phyloP scores from a whole-genome alignment of 352 stramenopile genomes.

The Halophytophthora batemanensis region DNA sequence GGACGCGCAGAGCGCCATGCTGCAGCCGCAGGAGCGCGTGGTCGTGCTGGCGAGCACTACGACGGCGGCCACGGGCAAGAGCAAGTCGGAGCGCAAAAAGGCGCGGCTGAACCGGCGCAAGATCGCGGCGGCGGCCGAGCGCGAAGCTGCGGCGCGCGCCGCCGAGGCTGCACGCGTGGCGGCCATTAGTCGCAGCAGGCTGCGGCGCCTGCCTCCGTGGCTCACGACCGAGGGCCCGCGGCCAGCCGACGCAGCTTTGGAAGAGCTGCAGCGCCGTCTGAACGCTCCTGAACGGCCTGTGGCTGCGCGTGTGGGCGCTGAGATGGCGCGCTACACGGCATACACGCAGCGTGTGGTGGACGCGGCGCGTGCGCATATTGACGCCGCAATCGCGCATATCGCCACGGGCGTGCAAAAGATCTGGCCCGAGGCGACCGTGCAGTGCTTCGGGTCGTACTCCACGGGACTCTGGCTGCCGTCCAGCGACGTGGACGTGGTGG shows the following conservation, averaged over 20 bases:
- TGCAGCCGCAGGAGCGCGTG: no score
- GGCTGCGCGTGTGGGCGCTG: conserved; percentile 35
- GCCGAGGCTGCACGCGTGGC: conserved; percentile 24
- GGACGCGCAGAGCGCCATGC: no score
- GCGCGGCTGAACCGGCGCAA: conserved; percentile 37
- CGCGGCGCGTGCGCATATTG: conserved; percentile 49
- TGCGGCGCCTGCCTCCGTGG: conserved; percentile 30
- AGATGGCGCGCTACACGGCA: conserved; percentile 61
- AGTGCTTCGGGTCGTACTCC: conserved; percentile 82
- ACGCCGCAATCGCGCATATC: conserved; percentile 72
- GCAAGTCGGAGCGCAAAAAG: conserved; percentile 45
- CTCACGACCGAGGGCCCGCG: conserved; percentile 21
- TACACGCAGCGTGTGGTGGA: conserved; percentile 67
- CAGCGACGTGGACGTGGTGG: conserved; percentile 88
- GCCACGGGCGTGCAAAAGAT: conserved; percentile 57
- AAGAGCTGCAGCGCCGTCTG: conserved; percentile 5
- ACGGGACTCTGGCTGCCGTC: conserved; percentile 86
- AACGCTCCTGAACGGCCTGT: conserved; percentile 20
- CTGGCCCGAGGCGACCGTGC: conserved; percentile 71
- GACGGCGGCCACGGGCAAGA: conserved; percentile 11
- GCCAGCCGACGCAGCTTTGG: conserved; percentile 14
- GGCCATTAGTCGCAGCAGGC: conserved; percentile 22
- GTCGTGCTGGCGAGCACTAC: not conserved
- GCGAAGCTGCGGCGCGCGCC: conserved; percentile 21
- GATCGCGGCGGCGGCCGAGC: conserved; percentile 23